These are phyloP conservation scores for Sphagnum contortum DNA, from an alignment of 225 moss, liverwort and hornwort genomes.

Conservation along the genomic window DNA sequence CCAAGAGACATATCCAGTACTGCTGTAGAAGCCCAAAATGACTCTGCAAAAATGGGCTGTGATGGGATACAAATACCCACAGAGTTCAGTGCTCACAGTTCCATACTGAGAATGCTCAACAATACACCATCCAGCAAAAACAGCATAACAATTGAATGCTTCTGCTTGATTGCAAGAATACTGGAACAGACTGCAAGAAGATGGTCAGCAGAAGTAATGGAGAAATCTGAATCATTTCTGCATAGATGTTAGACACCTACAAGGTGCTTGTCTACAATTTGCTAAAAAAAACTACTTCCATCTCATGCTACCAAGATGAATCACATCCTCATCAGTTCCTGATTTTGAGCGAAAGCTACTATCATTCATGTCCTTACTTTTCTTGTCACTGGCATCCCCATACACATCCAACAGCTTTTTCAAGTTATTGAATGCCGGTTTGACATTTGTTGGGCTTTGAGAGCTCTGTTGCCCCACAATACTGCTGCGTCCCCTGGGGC, in stretches of 20 bases:
- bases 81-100: conserved; percentile 30
- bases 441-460: conserved; percentile 37
- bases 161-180: conserved; percentile 16
- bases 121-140: conserved; percentile 19
- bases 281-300: conserved; percentile 36
- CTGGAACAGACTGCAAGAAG: conserved; percentile 13
- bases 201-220: conserved; percentile 21
- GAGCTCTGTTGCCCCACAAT: conserved; percentile 38
- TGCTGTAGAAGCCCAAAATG: conserved; percentile 33
- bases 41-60: conserved; percentile 35
- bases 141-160: conserved; percentile 29
- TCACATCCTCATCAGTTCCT: conserved; percentile 50
- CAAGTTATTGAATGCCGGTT: conserved; percentile 33
- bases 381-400: conserved; percentile 57
- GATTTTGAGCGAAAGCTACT: conserved; percentile 48
- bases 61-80: conserved; percentile 39
- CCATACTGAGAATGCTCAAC: conserved; percentile 12
- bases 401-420: conserved; percentile 66
- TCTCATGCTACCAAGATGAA: conserved; percentile 55
- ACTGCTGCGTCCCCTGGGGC: conserved; percentile 53
- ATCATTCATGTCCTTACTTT: conserved; percentile 65
- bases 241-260: conserved; percentile 13
- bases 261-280: conserved; percentile 10
- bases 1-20: conserved; percentile 38
- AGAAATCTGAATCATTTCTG: conserved; percentile 14